Percentiles rank a stretch among this genome's conserved stretches.
Conservation (phyloP, 306 rosid genomes). For the Medicago ruthenica region DNA sequence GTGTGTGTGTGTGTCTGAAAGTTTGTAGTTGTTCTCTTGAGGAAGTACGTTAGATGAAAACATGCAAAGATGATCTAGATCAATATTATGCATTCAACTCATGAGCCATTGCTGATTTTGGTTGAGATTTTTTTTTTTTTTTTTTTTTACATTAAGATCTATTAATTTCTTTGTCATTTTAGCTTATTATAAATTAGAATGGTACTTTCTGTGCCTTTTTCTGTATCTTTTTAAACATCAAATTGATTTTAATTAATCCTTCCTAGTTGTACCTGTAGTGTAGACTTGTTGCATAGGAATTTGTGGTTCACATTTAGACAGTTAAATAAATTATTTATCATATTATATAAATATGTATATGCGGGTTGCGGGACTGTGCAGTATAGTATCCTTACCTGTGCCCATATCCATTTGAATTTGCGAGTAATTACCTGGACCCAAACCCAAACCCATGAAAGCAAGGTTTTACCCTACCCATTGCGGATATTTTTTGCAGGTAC, state of each 20-base stretch:
- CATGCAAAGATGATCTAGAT: slow-evolving; percentile 1
- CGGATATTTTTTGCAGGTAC: no score
- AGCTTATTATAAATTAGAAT: not conserved
- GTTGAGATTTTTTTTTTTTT: slow-evolving; percentile 7
- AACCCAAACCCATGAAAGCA: no score
- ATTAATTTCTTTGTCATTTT: no score
- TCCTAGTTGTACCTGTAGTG: not conserved
- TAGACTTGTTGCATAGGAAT: not conserved
- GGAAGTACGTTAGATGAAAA: slow-evolving; percentile 10
- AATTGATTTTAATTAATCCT: slow-evolving; percentile 5
- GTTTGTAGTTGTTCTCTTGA: not conserved
- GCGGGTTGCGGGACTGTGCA: no score
- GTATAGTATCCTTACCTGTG: no score
- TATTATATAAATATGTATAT: no score
- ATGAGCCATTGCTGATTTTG: not conserved
- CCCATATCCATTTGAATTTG: no score
- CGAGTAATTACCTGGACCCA: no score
- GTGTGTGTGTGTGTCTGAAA: not conserved
- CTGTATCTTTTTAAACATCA: not conserved
- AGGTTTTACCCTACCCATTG: no score
- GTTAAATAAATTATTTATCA: not conserved
- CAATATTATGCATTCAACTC: no score
- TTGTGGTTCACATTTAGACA: slow-evolving; percentile 10
- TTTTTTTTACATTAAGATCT: slow-evolving; percentile 17
- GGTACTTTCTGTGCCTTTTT: not conserved